Base-by-base conservation (phyloP, 768 basidiomycete genomes). In the Panaeolus papilionaceus region DNA sequence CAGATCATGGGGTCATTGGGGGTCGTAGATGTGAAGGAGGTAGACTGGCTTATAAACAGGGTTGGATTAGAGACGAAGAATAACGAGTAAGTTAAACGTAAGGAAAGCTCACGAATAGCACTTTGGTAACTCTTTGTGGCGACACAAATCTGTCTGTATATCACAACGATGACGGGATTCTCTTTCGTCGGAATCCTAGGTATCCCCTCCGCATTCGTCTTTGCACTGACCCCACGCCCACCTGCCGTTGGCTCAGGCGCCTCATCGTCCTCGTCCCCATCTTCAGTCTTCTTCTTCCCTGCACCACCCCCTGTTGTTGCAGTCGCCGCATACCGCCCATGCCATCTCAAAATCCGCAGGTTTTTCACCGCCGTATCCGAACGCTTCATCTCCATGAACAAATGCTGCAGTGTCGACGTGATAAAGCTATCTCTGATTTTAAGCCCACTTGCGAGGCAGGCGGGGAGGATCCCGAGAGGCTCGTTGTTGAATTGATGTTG, bases 401-500 rank as follows among this genome's bases (percentile, higher is more conserved):
- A 77, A 72, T 92, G 92, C 73, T 95, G 94, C 11, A 97, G 80
- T 0, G 91, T 90, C 0, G 89, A 86, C 1, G 87, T 87, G 70
- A 93, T 90, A 79, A 95, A 93, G 0, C 91, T 85, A 68, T 94
- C 92, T 0, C 90, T 89, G 3, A 91, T 83, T 33, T 83, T 84
- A 4, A 91, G 71, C 0, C 94, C 94, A 66, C 90, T 89, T 0
- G 90, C 88, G 4, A 98, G 84, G 87, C n/a, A 86, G 0, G 92
- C 91, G 3, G 91, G 75, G 23, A 97, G 84, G 62, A 98, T 84
- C 6, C 94, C 89, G 12, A 92, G 79, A 0, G 95, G 91, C 49
- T 96, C 94, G 64, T 95, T 92, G 73, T 95, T 91, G 82, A 93
- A 95, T 74, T 97, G 95, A 73, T 95, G 83, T 0, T 80, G 79